These are phyloP conservation scores for Solanum piurae DNA, from an alignment of 257 asterid genomes.

Conservation along the genomic window DNA sequence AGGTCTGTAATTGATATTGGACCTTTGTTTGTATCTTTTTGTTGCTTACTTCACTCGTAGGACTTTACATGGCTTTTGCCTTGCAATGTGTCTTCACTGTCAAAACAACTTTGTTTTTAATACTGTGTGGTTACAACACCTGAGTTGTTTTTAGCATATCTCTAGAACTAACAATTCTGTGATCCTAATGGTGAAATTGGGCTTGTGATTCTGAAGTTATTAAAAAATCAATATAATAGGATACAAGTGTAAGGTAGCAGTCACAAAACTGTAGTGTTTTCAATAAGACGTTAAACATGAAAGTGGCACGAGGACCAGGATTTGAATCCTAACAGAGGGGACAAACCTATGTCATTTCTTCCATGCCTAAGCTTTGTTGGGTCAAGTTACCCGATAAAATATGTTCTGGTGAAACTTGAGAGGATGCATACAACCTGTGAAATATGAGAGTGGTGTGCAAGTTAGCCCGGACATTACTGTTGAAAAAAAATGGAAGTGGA, in stretches of 20 bases:
- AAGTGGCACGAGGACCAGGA: background rate
- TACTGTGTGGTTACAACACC: background rate
- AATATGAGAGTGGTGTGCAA: background rate
- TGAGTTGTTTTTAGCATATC: background rate
- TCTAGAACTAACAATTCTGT: background rate
- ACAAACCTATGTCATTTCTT: background rate
- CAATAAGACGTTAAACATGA: background rate
- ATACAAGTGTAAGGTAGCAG: background rate
- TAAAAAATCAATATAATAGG: background rate
- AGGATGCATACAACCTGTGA: background rate
- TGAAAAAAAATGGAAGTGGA: background rate
- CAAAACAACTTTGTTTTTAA: background rate
- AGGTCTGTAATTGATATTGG: conserved; percentile 34
- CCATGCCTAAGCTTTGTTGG: background rate
- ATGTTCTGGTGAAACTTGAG: background rate
- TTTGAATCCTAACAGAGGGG: background rate
- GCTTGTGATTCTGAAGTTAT: background rate
- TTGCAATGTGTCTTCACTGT: background rate
- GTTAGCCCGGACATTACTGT: background rate
- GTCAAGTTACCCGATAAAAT: background rate
- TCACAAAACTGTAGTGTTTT: background rate
- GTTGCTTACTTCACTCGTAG: background rate
- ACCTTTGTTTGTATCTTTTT: background rate
- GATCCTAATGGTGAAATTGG: background rate
- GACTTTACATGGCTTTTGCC: background rate